Evolutionary conservation across 192 early-diverging fungal species (phyloP), one percentile per base, ranked within the genome.

Genomic region (Allomyces javanicus): DNA sequence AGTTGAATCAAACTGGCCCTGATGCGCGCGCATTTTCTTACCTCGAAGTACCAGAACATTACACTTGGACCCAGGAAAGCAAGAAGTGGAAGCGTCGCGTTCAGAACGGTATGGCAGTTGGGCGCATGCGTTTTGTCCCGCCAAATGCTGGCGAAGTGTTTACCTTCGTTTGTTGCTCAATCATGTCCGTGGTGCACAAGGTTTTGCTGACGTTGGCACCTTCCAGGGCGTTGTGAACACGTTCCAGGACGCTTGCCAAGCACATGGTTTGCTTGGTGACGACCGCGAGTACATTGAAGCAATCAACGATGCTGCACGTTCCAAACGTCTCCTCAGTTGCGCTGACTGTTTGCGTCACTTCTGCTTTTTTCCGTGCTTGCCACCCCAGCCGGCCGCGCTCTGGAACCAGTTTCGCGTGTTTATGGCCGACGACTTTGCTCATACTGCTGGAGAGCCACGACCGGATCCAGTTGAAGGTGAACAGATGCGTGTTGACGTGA

Each of bases 241-340:
- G 14, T 74, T 71, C 45, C 71, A 71, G 61, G 64, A 19, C 4
- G 73, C 73, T 7, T 74, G 69, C 62, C 19, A 9, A n/a, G 62
- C 70, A 21, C 67, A 61, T 63, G 69, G 67, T 4, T 62, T 74
- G 4, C 62, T 74, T 1, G 40, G 70, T 64, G 72, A 71, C 61
- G 72, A 71, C 61, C 12, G 11, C 10, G 70, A 74, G 33, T 74
- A 68, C 70, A 64, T 71, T 24, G 62, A 45, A 10, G 69, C 66
- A 62, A 66, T 71, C 26, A 22, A 22, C 27, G 62, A 74, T 44
- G 67, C 73, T 61, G 27, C 25, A 23, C 11, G 40, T 61, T 63
- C 24, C 67, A 69, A n/a, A 27, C 63, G 4, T 70, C 66, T 10
- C 10, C 11, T 22, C 70, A 71, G 24, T 43, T 74, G 21, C 70